Conservation (phyloP, 2,329 filamentous ascomycete species). For the Ambrosiella cleistominuta region DNA sequence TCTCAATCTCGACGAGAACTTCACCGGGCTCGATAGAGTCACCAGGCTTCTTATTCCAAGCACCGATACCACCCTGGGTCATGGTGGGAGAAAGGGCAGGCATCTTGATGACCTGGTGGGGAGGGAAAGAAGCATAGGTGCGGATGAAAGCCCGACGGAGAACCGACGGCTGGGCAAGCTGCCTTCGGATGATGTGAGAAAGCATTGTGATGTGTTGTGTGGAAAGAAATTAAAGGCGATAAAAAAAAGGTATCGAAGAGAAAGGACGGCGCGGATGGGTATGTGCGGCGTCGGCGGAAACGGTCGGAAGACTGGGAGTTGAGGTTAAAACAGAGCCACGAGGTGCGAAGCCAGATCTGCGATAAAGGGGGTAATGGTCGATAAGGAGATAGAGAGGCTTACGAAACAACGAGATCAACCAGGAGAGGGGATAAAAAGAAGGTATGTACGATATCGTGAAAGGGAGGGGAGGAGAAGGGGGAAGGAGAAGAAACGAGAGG, state of each 20-base stretch:
- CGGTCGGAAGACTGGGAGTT: not conserved
- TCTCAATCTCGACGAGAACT: constrained; percentile 95
- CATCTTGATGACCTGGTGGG: constrained; percentile 94
- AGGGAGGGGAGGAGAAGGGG: constrained; percentile 2
- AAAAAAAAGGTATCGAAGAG: not conserved
- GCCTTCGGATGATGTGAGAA: constrained; percentile 12
- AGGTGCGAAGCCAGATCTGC: constrained; percentile 10
- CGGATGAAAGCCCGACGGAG: constrained; percentile 37
- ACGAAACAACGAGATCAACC: not conserved
- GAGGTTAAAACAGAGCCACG: constrained; percentile 2
- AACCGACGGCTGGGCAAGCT: constrained; percentile 13
- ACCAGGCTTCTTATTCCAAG: constrained; percentile 95
- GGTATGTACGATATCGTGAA: constrained; percentile 1
- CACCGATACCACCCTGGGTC: constrained; percentile 88
- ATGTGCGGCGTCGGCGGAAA: not conserved
- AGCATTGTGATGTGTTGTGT: constrained; percentile 9
- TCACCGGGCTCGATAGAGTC: constrained; percentile 79
- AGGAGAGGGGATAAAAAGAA: not conserved
- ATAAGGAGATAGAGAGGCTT: not conserved
- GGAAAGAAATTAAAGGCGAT: not conserved
- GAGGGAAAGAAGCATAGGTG: constrained; percentile 70
- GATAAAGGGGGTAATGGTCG: constrained; percentile 1
- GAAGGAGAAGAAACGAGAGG: not conserved
- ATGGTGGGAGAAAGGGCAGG: constrained; percentile 95
- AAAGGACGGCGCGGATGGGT: not conserved